These are phyloP conservation scores for Alternaria infectoria DNA, from an alignment of 2,329 filamentous ascomycete genomes.

Conservation along the genomic window DNA sequence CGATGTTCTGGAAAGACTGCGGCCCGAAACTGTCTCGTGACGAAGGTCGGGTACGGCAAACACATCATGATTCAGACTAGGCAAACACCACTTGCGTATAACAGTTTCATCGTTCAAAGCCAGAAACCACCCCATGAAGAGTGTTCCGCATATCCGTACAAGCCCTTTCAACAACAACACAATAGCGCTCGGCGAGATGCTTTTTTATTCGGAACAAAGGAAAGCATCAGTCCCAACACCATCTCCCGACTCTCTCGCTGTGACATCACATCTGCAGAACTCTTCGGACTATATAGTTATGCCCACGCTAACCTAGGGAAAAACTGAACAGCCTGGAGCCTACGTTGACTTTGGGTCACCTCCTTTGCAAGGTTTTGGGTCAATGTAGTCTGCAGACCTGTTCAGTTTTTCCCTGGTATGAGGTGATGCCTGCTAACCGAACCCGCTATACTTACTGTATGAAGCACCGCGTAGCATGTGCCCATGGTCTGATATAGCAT, in stretches of 20 bases:
- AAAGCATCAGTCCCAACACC: neutral
- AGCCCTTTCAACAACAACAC: neutral
- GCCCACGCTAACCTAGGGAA: too few relatives aligned
- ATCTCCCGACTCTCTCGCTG: neutral
- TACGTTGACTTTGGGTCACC: too few relatives aligned
- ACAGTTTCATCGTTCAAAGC: neutral
- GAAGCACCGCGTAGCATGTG: neutral
- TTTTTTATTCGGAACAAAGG: conserved; percentile 5
- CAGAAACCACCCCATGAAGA: neutral
- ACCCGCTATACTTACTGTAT: neutral
- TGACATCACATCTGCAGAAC: neutral
- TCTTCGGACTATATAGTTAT: neutral
- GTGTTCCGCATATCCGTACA: neutral
- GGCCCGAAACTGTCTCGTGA: conserved; percentile 8
- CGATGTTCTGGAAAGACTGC: conserved; percentile 12
- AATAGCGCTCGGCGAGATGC: neutral
- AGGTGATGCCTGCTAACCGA: neutral
- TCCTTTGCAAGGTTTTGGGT: too few relatives aligned
- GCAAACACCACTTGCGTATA: neutral
- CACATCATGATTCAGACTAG: neutral
- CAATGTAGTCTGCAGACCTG: too few relatives aligned
- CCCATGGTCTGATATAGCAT: neutral
- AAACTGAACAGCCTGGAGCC: too few relatives aligned
- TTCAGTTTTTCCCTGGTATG: too few relatives aligned
- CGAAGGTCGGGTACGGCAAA: neutral